Base-by-base conservation (phyloP, 1,284 basidiomycete species). In the Ustilago loliicola region DNA sequence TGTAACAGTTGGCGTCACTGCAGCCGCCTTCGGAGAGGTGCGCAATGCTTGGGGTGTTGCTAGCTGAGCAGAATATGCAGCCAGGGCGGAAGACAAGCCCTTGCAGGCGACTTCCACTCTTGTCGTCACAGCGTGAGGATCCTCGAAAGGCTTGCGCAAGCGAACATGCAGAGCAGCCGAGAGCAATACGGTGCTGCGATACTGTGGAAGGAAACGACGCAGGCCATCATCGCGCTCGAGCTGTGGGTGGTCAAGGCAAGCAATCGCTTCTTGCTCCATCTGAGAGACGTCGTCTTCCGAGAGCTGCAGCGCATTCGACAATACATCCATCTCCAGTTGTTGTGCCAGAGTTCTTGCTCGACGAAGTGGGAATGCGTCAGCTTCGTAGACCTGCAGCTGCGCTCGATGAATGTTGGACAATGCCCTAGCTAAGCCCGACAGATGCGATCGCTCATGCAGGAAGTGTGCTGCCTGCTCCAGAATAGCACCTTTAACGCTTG, bases 281-380 rank as follows among this genome's bases (percentile, higher is more conserved):
- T 30, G 25, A 9, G 17, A n/a, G 23, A 67, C 42, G 19, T 64
- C 70, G 3, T 66, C 45, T 23, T 73, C 60, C 4, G 70, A 40
- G 23, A 72, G 52, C 4, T 34, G 9, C 1, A 73, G 66, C 1
- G 64, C 54, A 15, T 68, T 53, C 1, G 73, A 71, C 13, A 77
- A 58, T 11, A 82, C 61, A 36, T 72, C 72, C 38, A 60, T 56
- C 61, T 83, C 82, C n/a, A 81, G 48, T 29, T 61, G 54, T 5
- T 64, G 53, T 8, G 72, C 62, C 42, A 79, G 30, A 1, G 71
- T 67, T 4, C 80, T 72, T 17, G 75, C 72, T 21, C 69, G 72
- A 17, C 79, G 75, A 17, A 83, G 56, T 8, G 83, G 82, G 34
- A 56, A 70, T 1, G 27, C 19, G 1, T 47, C 19, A 19, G 57